phyloP scores from a whole-genome alignment of 1,139 yeast species.

The Pneumocystis carinii region DNA sequence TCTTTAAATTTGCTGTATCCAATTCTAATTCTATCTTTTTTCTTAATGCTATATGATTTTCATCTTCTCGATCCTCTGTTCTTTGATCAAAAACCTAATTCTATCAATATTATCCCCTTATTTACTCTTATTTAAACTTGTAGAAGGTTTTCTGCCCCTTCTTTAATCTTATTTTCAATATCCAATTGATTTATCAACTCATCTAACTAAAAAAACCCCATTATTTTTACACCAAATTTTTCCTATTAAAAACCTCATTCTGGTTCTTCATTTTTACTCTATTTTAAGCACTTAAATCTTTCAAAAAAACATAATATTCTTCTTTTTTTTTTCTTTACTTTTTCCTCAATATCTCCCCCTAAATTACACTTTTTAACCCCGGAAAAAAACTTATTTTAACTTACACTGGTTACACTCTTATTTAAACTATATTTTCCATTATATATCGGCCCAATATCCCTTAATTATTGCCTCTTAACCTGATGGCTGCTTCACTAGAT shows the following conservation, averaged over 20 bases:
- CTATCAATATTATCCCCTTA: conserved; percentile 5
- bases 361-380: no score
- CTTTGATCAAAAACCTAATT: conserved; percentile 4
- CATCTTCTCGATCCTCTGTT: not conserved
- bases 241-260: not conserved
- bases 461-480: no score
- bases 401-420: no score
- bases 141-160: conserved; percentile 29
- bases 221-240: not conserved
- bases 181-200: conserved; percentile 26
- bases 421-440: no score
- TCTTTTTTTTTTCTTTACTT: no score
- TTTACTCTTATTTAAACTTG: conserved; percentile 18
- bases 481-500: no score
- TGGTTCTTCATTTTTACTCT: no score
- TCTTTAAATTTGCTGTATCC: conserved; percentile 27
- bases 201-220: conserved; percentile 10
- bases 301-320: no score
- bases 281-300: no score
- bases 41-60: conserved; percentile 13
- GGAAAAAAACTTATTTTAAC: no score
- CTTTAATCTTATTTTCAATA: conserved; percentile 27
- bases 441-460: no score
- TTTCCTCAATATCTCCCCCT: no score
- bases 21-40: conserved; percentile 25